Evolutionary conservation across 1,284 basidiomycete species (phyloP), one percentile per base, ranked within the genome.

Genomic region (Vanrija humicola): DNA sequence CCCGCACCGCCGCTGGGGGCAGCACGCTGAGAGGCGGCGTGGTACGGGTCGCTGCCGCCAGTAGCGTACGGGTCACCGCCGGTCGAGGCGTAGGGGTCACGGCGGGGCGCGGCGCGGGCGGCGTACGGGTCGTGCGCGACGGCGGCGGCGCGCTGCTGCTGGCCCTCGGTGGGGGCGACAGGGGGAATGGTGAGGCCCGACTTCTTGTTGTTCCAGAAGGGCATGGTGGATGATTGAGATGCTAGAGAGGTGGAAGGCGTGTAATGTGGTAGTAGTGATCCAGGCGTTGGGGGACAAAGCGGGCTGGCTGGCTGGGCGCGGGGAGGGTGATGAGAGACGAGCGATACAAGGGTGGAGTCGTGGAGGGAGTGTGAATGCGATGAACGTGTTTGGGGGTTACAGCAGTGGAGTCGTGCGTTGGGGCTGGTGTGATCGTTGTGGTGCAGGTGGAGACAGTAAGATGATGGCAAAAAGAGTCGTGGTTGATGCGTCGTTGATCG

Each of bases 121-220:
- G 68, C 70, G 63, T 72, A 76, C 5, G 69, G 72, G 55, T 66
- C 82, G 79, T 82, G 80, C 44, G 72, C 72, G 49, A 16, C 50
- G 44, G 64, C 58, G 69, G 60, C 65, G 71, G 64, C 34, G 12
- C 34, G 34, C 60, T 65, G 40, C 40, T 61, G 62, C 61, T 62
- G 43, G 51, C 56, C 49, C 45, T 59, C 49, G 21, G 64, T 56
- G 42, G 65, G 49, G 12, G 62, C 62, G 18, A 69, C 69, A 60
- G 77, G 87, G 39, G 90, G 90, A 56, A 93, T 91, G 12, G 82
- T 61, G 48, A 80, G 74, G 65, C 83, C 80, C 55, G 87, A 81
- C 71, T 87, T 71, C 55, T 73, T 89, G 67, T 83, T 89, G 67
- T 83, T 82, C 58, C 82, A 87, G 79, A 87, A 88, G 74, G 88